phyloP scores from a whole-genome alignment of 805 yeast species.

The Lachancea fermentati region DNA sequence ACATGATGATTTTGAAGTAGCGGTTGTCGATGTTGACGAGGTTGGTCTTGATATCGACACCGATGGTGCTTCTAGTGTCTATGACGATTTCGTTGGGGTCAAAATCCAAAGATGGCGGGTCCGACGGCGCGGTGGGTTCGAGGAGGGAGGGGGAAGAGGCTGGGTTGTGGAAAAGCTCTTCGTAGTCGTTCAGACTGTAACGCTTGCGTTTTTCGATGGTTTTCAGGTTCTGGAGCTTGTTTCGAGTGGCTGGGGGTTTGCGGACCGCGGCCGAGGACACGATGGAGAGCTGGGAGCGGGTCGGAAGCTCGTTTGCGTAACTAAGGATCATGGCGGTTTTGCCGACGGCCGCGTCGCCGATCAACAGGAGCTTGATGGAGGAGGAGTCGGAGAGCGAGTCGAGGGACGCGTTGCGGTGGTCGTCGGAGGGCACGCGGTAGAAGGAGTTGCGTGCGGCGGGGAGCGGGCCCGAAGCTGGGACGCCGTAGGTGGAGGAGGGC shows the following conservation, averaged over 20 bases:
- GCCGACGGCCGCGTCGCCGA: conserved; percentile 46
- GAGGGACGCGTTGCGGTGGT: conserved; percentile 7
- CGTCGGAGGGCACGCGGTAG: conserved; percentile 8
- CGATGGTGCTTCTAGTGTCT: conserved; percentile 39
- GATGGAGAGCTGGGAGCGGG: conserved; percentile 11
- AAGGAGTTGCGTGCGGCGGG: conserved; percentile 5
- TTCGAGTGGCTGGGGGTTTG: conserved; percentile 2
- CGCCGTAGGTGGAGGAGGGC: conserved; percentile 7
- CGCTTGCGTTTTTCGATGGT: conserved; percentile 23
- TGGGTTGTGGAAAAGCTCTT: conserved; percentile 22
- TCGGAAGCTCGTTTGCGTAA: conserved; percentile 36
- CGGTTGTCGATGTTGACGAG: conserved; percentile 40
- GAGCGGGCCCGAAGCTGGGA: background rate
- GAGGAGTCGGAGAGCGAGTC: conserved; percentile 15
- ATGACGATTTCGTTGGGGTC: conserved; percentile 30
- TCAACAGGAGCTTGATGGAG: conserved; percentile 34
- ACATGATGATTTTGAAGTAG: conserved; percentile 39
- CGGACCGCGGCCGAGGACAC: conserved; percentile 2
- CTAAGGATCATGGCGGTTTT: conserved; percentile 42
- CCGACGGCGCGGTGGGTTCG: conserved; percentile 6
- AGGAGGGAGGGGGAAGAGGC: conserved; percentile 7
- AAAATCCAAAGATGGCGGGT: conserved; percentile 1
- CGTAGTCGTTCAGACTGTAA: conserved; percentile 32
- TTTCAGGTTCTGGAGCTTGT: conserved; percentile 11
- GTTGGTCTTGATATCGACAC: conserved; percentile 43